These are phyloP conservation scores for Globisporangium ultimum DNA, from an alignment of 352 stramenopile genomes.

Conservation along the genomic window DNA sequence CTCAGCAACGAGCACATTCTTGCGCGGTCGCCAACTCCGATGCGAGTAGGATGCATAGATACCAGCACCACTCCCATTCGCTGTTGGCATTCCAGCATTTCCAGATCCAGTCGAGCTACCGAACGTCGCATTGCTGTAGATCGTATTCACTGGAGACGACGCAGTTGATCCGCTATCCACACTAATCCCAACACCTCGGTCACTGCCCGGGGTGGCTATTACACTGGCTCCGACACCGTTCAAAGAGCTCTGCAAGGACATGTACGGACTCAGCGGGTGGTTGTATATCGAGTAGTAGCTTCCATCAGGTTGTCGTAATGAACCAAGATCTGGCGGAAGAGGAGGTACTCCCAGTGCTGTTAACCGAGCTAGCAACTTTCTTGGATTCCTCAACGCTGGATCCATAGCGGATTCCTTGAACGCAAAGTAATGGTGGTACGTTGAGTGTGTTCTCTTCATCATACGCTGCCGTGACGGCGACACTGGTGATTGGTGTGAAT, in stretches of 20 bases:
- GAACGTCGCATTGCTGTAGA: constrained; percentile 16
- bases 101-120: constrained; percentile 8
- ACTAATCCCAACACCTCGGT: constrained; percentile 22
- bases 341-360: constrained; percentile 91
- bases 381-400: constrained; percentile 69
- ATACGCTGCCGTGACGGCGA: constrained; percentile 60
- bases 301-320: constrained; percentile 65
- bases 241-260: constrained; percentile 18
- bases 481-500: constrained; percentile 40
- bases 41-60: constrained; percentile 36
- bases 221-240: constrained; percentile 4
- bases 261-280: constrained; percentile 66
- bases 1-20: constrained; percentile 80
- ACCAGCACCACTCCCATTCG: constrained; percentile 23
- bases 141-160: constrained; percentile 21
- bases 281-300: constrained; percentile 79
- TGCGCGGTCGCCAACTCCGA: constrained; percentile 79
- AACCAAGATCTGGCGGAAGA: constrained; percentile 88
- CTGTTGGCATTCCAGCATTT: constrained; percentile 13
- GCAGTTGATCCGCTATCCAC: constrained; percentile 13
- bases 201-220: constrained; percentile 19
- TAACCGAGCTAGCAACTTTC: constrained; percentile 89
- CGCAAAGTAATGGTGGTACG: constrained; percentile 70
- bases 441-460: constrained; percentile 61
- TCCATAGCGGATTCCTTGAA: constrained; percentile 83